Evolutionary conservation across 2,329 filamentous ascomycete genomes (phyloP).

Genomic region (Cladosporium sp.): DNA sequence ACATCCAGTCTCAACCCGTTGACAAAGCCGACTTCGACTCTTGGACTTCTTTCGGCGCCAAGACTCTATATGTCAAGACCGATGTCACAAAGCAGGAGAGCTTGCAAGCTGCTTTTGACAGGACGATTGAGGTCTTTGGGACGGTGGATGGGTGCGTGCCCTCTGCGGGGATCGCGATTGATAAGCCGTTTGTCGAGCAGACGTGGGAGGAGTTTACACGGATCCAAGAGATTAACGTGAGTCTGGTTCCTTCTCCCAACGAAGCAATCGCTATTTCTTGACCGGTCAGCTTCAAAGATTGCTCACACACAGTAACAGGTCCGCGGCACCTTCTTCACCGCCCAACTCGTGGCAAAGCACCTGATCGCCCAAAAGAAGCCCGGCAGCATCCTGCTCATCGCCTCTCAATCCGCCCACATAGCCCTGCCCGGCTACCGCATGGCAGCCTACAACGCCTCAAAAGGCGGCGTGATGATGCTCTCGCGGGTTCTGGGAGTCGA

Average conservation of each 20-base stretch:
- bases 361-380: conserved; percentile 30
- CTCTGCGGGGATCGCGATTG: conserved; percentile 29
- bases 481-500: conserved; percentile 32
- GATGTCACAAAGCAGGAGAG: conserved; percentile 35
- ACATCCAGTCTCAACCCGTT: conserved; percentile 48
- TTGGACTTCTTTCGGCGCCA: conserved; percentile 56
- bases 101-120: conserved; percentile 22
- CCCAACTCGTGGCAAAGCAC: conserved; percentile 34
- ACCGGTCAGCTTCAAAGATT: too few relatives aligned
- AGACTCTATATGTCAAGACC: conserved; percentile 36
- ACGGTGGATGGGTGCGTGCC: conserved; percentile 27
- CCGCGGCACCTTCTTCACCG: conserved; percentile 34
- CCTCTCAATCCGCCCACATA: conserved; percentile 32
- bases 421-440: conserved; percentile 31
- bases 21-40: conserved; percentile 19
- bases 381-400: conserved; percentile 34
- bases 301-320: background rate
- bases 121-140: conserved; percentile 22
- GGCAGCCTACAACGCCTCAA: conserved; percentile 27
- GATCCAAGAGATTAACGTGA: conserved; percentile 36
- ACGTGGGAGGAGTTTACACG: conserved; percentile 28
- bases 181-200: conserved; percentile 29
- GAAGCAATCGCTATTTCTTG: background rate
- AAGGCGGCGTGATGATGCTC: conserved; percentile 25
- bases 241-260: background rate